Percentiles rank a stretch among this genome's conserved stretches.
phyloP scores from a whole-genome alignment of 139 green algal genomes.

The Chlorella sp. region DNA sequence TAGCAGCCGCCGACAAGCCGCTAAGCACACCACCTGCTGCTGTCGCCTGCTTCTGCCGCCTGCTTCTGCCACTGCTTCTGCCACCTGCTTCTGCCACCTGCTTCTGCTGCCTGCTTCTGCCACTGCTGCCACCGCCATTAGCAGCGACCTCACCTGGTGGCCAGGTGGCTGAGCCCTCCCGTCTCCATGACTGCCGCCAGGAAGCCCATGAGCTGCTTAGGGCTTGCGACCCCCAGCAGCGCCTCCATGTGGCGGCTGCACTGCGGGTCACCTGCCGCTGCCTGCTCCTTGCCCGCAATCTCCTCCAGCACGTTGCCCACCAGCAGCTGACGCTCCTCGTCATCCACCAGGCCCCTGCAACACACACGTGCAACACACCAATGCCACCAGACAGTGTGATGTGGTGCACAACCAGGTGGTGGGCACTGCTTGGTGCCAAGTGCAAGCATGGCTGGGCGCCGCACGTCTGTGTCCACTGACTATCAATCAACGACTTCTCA shows the following conservation, averaged over 20 bases:
- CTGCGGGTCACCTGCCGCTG: conserved; percentile 10
- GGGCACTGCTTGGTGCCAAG: background rate
- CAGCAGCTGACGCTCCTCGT: conserved; percentile 55
- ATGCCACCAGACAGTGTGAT: background rate
- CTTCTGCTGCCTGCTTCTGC: too few species aligned
- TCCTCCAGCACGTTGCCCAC: conserved; percentile 65
- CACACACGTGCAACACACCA: conserved; percentile 9
- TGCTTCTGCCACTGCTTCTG: too few species aligned
- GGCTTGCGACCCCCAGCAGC: conserved; percentile 29
- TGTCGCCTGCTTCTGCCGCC: too few species aligned
- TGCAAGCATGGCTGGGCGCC: background rate
- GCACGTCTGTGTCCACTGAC: too few species aligned
- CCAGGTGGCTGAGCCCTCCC: background rate
- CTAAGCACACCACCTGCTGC: too few species aligned
- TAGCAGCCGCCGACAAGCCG: too few species aligned
- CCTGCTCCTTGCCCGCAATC: conserved; percentile 26
- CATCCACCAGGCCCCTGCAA: conserved; percentile 49
- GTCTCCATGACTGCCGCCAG: conserved; percentile 2
- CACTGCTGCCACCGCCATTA: too few species aligned
- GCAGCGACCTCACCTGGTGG: background rate
- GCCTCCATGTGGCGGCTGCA: conserved; percentile 60
- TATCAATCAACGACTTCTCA: too few species aligned
- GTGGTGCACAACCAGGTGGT: background rate
- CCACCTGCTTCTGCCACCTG: too few species aligned
- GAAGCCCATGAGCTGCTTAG: conserved; percentile 1